Evolutionary conservation across 2,329 filamentous ascomycete species (phyloP), one percentile per base, ranked within the genome.

Genomic region (Teratosphaeria pseudoeucalypti): DNA sequence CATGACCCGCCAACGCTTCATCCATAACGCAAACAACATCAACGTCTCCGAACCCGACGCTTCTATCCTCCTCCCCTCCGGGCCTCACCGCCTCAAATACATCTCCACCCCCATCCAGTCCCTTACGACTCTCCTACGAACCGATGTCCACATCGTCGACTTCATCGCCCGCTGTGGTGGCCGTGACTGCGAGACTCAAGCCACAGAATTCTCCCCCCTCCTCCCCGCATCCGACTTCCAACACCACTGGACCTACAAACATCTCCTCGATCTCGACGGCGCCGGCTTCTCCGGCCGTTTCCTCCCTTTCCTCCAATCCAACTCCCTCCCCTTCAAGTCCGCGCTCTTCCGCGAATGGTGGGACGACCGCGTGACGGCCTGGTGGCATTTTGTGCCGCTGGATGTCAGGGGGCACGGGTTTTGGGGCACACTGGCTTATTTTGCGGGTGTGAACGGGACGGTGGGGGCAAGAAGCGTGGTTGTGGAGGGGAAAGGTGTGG

Each of bases 301-400:
- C 64, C 73, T 89, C 10, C 80, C 82, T 0, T 85, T 86, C 60
- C 71, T 94, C 5, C 81, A 82, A 54, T 89, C 87, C 16, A 77
- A 77, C 62, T 85, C 81, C 55, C 78, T 91, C 5, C 88, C 88
- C 0, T 83, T 94, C 69, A 80, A 90, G 64, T 82, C 84, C 1
- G 85, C 85, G 0, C 77, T 92, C 6, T 92, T 92, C 72, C 81
- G 84, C 27, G 85, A 90, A 68, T 95, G 90, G 90, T 89, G 86
- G 72, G 87, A 89, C 60, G 84, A 86, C 56, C 82, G 90, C 6
- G 74, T 94, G 16, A 81, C 80, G 60, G 83, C 89, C 0, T 95
- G 89, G 89, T 76, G 86, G 53, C 89, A 95, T 70, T 94, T 90
- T 66, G 85, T 92, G 1, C 90, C 90, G 9, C 74, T 92, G 16